A percentile compares a stretch with the other conserved stretches of the same genome.
Conservation (phyloP, 345 rosid species). For the Citrus glauca region DNA sequence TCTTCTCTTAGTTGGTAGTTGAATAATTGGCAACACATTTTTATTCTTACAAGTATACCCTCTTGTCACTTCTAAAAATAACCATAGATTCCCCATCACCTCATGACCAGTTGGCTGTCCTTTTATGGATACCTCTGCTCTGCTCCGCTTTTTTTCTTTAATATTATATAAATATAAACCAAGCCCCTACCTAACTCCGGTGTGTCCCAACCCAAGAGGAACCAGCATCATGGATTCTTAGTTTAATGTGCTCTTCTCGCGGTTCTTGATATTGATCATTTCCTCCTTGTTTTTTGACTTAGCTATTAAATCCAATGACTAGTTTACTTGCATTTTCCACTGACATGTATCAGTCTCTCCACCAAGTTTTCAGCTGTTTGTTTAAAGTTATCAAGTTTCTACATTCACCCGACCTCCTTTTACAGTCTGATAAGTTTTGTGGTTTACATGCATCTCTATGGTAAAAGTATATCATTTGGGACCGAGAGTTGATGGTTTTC, state of each 20-base stretch:
- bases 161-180: background rate
- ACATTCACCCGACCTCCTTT: background rate
- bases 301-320: background rate
- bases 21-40: background rate
- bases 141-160: too few species aligned
- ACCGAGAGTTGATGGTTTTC: slow-evolving; percentile 8
- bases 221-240: too few species aligned
- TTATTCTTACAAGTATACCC: background rate
- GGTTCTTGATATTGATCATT: background rate
- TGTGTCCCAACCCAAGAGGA: background rate
- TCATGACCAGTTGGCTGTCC: background rate
- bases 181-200: background rate
- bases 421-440: too few species aligned
- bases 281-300: background rate
- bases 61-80: background rate
- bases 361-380: background rate
- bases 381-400: background rate
- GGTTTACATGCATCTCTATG: background rate
- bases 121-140: background rate
- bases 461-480: background rate
- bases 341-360: background rate
- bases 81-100: background rate
- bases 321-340: background rate
- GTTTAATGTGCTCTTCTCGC: background rate
- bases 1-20: background rate